A percentile compares a stretch with the other conserved stretches of the same genome.
phyloP scores from a whole-genome alignment of 2,329 filamentous ascomycete genomes.

The Sclerotinia borealis region DNA sequence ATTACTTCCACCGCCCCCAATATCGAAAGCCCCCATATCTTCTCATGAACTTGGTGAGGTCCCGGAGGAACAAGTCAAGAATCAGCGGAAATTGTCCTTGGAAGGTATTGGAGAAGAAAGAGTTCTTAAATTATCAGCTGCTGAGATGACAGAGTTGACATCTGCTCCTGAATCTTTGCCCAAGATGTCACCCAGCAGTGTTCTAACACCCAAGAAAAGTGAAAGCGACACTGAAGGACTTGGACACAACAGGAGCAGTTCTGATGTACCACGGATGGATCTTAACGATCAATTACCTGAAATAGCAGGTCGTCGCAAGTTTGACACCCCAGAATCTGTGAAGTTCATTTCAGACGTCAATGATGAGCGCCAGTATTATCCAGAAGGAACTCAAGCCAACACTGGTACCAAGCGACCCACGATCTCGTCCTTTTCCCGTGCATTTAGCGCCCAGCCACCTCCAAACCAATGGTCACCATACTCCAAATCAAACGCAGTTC shows the following conservation, averaged over 20 bases:
- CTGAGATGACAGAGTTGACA: conserved; percentile 53
- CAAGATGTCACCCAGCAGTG: conserved; percentile 39
- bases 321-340: conserved; percentile 16
- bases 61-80: conserved; percentile 26
- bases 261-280: conserved; percentile 18
- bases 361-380: conserved; percentile 17
- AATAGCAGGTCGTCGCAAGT: conserved; percentile 13
- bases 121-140: conserved; percentile 50
- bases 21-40: conserved; percentile 19
- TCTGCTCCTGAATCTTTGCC: conserved; percentile 53
- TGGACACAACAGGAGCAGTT: conserved; percentile 15
- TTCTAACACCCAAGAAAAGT: conserved; percentile 26
- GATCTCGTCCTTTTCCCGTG: conserved; percentile 26
- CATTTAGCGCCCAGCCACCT: conserved; percentile 23
- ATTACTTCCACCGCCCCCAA: conserved; percentile 19
- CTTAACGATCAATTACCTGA: conserved; percentile 11
- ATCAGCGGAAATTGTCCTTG: conserved; percentile 22
- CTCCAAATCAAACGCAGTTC: conserved; percentile 18
- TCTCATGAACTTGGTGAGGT: conserved; percentile 28
- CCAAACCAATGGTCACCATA: conserved; percentile 22
- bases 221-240: conserved; percentile 31
- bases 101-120: conserved; percentile 29
- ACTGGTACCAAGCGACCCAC: conserved; percentile 20
- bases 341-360: conserved; percentile 10
- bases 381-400: conserved; percentile 17